phyloP scores from a whole-genome alignment of 176 grass and related monocot genomes.

The Tillandsia leiboldiana region DNA sequence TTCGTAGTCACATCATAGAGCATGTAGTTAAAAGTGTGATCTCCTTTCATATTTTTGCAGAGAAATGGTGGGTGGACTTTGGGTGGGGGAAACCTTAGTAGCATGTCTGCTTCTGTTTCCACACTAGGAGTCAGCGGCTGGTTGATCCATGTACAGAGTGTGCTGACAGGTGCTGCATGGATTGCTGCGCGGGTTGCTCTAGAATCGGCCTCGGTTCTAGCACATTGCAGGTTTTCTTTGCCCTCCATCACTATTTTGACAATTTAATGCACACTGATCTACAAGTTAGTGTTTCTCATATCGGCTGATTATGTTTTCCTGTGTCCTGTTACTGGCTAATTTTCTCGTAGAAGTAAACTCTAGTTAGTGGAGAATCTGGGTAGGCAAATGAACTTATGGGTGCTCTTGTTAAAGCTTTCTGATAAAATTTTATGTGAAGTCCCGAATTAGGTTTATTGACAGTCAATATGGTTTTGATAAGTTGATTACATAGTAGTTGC shows the following conservation, averaged over 20 bases:
- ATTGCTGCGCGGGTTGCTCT: slow-evolving; percentile 78
- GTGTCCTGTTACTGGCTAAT: no score
- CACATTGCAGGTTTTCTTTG: slow-evolving; percentile 83
- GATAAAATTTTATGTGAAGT: no score
- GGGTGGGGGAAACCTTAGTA: slow-evolving; percentile 93
- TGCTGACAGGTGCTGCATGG: slow-evolving; percentile 92
- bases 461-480: background rate
- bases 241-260: slow-evolving; percentile 6
- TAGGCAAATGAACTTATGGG: no score
- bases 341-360: no score
- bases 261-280: background rate
- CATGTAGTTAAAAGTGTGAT: background rate
- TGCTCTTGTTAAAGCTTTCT: no score
- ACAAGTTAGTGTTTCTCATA: background rate
- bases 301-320: background rate
- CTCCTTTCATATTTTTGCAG: slow-evolving; percentile 21
- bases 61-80: slow-evolving; percentile 89
- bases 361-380: no score
- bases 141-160: slow-evolving; percentile 89
- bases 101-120: slow-evolving; percentile 91
- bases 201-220: slow-evolving; percentile 87
- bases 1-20: background rate
- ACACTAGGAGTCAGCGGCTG: slow-evolving; percentile 71
- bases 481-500: background rate
- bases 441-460: no score